Evolutionary conservation across 2,329 filamentous ascomycete species (phyloP).

Genomic region (Exophiala sideris): DNA sequence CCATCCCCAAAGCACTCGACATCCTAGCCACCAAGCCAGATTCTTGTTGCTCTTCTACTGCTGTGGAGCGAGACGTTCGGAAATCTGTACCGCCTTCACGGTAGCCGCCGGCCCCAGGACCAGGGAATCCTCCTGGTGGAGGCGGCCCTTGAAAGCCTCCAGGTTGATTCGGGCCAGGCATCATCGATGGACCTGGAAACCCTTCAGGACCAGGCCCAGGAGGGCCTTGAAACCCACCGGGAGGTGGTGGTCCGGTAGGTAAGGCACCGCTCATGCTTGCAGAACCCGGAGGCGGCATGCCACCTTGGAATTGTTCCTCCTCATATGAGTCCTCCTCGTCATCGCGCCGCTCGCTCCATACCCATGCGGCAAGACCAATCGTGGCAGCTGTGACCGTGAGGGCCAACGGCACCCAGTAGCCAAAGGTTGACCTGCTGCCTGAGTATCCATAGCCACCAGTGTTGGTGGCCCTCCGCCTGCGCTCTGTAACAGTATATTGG

Average conservation of each 20-base stretch:
- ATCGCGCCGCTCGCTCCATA: conserved; percentile 83
- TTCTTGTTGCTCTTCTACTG: conserved; percentile 41
- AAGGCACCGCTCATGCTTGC: conserved; percentile 29
- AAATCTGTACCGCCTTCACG: conserved; percentile 33
- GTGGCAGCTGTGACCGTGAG: conserved; percentile 85
- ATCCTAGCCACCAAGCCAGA: conserved; percentile 70
- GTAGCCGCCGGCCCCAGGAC: conserved; percentile 29
- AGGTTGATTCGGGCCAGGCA: conserved; percentile 29
- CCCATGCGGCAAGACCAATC: conserved; percentile 82
- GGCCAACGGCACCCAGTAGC: conserved; percentile 85
- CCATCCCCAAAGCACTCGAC: conserved; percentile 63
- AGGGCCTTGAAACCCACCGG: conserved; percentile 25
- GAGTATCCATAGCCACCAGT: conserved; percentile 39
- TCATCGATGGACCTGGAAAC: conserved; percentile 9
- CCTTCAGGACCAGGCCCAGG: conserved; percentile 22
- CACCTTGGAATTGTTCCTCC: conserved; percentile 55
- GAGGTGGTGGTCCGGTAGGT: conserved; percentile 33
- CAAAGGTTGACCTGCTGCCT: conserved; percentile 41
- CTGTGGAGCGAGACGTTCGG: conserved; percentile 31
- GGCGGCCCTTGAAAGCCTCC: conserved; percentile 29
- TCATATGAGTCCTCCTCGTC: conserved; percentile 59
- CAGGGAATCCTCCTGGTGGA: conserved; percentile 30
- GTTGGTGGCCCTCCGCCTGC: conserved; percentile 21
- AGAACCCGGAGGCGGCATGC: conserved; percentile 48
- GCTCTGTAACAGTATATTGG: conserved; percentile 27